A percentile compares a stretch with the other conserved stretches of the same genome.
These are phyloP conservation scores for Betula pendula DNA, from an alignment of 306 rosid genomes.

Conservation along the genomic window DNA sequence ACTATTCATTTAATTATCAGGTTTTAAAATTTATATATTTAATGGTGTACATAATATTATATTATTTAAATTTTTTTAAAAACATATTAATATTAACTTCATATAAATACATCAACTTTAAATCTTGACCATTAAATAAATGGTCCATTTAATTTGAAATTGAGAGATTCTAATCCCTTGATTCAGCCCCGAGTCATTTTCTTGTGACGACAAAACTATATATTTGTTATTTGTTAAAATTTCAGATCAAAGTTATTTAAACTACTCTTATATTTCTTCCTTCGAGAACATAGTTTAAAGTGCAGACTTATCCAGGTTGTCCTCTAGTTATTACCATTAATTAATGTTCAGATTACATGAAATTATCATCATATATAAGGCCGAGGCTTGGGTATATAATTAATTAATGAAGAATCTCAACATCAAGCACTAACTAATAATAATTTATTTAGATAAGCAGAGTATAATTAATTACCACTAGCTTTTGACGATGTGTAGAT, in stretches of 20 bases:
- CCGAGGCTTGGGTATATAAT: neutral
- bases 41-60: no score
- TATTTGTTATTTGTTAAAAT: neutral
- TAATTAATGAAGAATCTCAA: conserved; percentile 41
- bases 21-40: no score
- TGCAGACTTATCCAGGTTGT: conserved; percentile 21
- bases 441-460: neutral
- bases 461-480: conserved; percentile 23
- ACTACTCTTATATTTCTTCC: neutral
- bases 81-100: no score
- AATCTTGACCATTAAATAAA: no score
- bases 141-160: no score
- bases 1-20: no score
- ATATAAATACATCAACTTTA: no score
- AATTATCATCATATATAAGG: neutral
- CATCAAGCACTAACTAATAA: conserved; percentile 19
- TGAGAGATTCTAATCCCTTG: no score
- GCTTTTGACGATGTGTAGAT: conserved; percentile 24
- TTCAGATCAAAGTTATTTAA: no score
- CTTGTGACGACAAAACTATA: neutral
- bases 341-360: conserved; percentile 8
- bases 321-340: conserved; percentile 19
- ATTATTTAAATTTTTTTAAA: no score
- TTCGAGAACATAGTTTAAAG: neutral
- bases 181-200: neutral